Conservation (phyloP, 768 basidiomycete species). For the Cystofilobasidium capitatum region DNA sequence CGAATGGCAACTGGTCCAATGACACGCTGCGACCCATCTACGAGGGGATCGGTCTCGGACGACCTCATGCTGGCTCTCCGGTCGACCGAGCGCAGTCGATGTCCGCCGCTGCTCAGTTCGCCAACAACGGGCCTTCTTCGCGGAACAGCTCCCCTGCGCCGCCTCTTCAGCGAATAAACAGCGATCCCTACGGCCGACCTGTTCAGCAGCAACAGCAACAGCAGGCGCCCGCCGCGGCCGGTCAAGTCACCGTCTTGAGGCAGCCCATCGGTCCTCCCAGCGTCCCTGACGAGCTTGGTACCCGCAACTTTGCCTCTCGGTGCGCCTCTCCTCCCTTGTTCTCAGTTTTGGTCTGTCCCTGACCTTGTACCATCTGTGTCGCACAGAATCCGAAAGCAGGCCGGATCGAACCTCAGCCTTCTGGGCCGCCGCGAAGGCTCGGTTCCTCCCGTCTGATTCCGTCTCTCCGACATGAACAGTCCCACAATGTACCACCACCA, state of each 20-base stretch:
- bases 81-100: constrained; percentile 2
- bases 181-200: background rate
- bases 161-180: background rate
- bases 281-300: constrained; percentile 45
- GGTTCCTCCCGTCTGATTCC: background rate
- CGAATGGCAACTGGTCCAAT: background rate
- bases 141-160: background rate
- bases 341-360: too few species aligned
- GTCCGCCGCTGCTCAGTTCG: background rate
- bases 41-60: constrained; percentile 77
- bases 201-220: constrained; percentile 1
- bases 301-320: constrained; percentile 21
- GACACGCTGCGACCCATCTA: constrained; percentile 43
- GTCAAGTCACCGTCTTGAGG: constrained; percentile 46
- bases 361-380: background rate
- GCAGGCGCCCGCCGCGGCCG: background rate
- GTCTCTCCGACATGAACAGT: background rate
- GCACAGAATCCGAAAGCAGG: background rate
- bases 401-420: background rate
- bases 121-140: background rate
- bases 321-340: background rate
- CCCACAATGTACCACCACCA: background rate
- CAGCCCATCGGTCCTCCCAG: constrained; percentile 83
- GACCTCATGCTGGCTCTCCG: constrained; percentile 47
- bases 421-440: constrained; percentile 6